phyloP scores from a whole-genome alignment of 1,139 yeast genomes.

The Blastobotrys buckinghamii region DNA sequence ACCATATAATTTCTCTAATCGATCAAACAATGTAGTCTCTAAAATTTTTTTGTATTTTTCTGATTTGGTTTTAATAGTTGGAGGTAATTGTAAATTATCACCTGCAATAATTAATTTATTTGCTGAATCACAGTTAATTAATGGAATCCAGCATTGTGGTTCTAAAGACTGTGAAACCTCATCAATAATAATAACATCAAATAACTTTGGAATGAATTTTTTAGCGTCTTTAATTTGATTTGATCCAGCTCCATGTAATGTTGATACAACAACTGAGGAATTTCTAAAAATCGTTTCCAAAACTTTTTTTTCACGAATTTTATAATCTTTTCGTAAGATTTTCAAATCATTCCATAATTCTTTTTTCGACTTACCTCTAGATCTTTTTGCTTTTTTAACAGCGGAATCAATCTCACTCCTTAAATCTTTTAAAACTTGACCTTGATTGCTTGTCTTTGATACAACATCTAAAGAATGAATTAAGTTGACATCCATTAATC shows the following conservation, averaged over 20 bases:
- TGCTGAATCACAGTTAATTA: slow-evolving; percentile 58
- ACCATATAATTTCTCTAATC: slow-evolving; percentile 51
- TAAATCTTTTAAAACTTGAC: slow-evolving; percentile 61
- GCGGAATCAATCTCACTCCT: slow-evolving; percentile 62
- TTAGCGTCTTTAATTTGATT: slow-evolving; percentile 53
- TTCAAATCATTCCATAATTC: slow-evolving; percentile 67
- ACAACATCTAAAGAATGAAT: slow-evolving; percentile 74
- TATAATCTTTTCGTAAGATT: slow-evolving; percentile 61
- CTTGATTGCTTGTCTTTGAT: slow-evolving; percentile 56
- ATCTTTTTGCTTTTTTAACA: slow-evolving; percentile 55
- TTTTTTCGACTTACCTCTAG: slow-evolving; percentile 60
- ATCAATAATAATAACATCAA: slow-evolving; percentile 83
- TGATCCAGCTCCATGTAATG: slow-evolving; percentile 85
- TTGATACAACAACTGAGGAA: slow-evolving; percentile 69
- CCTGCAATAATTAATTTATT: slow-evolving; percentile 51
- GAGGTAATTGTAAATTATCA: slow-evolving; percentile 80
- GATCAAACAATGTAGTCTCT: slow-evolving; percentile 70
- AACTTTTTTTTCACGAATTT: slow-evolving; percentile 59
- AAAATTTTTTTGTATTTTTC: slow-evolving; percentile 38
- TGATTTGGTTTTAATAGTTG: slow-evolving; percentile 34
- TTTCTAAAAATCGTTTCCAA: slow-evolving; percentile 51
- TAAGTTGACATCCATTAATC: slow-evolving; percentile 57
- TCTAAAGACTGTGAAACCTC: slow-evolving; percentile 93
- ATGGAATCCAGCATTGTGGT: slow-evolving; percentile 96
- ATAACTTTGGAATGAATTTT: slow-evolving; percentile 34